These are phyloP conservation scores for Biscogniauxia mediterranea DNA, from an alignment of 2,329 filamentous ascomycete genomes.

Conservation along the genomic window DNA sequence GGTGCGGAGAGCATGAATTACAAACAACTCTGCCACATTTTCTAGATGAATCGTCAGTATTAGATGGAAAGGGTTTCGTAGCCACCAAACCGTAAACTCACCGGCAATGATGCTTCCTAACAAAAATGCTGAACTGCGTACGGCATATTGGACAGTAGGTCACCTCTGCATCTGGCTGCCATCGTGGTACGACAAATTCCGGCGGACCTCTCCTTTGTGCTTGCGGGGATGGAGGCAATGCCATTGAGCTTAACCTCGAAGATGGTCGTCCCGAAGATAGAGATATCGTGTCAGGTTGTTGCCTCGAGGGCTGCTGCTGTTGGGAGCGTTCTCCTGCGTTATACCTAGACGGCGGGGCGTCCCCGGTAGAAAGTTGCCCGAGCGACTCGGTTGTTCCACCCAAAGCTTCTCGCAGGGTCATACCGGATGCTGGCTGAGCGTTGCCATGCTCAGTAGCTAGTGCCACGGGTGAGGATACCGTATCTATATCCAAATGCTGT, in stretches of 20 bases:
- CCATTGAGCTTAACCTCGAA: constrained; percentile 12
- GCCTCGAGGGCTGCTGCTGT: background rate
- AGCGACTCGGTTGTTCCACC: constrained; percentile 8
- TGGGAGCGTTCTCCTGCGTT: background rate
- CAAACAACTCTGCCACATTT: constrained; percentile 96
- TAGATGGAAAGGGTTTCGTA: background rate
- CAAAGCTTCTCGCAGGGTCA: constrained; percentile 18
- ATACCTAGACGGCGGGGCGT: constrained; percentile 1
- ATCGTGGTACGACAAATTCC: constrained; percentile 65
- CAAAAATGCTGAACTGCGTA: constrained; percentile 77
- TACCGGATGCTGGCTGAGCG: constrained; percentile 4
- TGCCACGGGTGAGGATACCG: background rate
- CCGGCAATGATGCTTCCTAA: constrained; percentile 91
- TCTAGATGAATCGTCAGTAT: constrained; percentile 37
- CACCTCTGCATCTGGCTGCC: constrained; percentile 87
- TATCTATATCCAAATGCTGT: background rate
- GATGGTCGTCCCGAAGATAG: background rate
- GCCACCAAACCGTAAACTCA: constrained; percentile 37
- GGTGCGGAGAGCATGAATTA: constrained; percentile 83
- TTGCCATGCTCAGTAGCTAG: background rate
- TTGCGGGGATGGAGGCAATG: constrained; percentile 10
- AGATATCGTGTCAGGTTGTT: background rate
- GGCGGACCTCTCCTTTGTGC: constrained; percentile 17
- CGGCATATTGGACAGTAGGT: constrained; percentile 81
- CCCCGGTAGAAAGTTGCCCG: background rate